Evolutionary conservation across 1,139 yeast species (phyloP).

Genomic region (Diutina catenulata): DNA sequence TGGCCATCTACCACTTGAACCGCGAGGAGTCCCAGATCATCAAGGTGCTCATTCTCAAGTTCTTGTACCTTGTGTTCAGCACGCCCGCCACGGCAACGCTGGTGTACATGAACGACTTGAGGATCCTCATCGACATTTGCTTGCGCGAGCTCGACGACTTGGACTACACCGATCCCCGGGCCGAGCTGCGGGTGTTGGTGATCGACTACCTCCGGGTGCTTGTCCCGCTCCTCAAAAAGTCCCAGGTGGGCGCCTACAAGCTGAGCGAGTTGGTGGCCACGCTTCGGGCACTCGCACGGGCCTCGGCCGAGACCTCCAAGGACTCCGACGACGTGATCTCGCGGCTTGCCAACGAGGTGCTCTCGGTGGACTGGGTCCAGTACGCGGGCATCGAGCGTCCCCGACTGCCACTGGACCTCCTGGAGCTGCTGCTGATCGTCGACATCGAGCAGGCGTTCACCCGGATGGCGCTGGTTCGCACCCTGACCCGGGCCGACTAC

Average conservation of each 20-base stretch:
- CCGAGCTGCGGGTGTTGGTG: conserved; percentile 43
- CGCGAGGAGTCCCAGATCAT: conserved; percentile 64
- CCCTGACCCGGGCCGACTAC: conserved; percentile 25
- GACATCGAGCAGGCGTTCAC: conserved; percentile 14
- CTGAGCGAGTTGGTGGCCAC: conserved; percentile 39
- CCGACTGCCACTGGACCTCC: conserved; percentile 2
- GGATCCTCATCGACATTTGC: conserved; percentile 77
- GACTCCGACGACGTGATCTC: not conserved
- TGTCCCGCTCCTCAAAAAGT: conserved; percentile 55
- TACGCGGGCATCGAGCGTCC: conserved; percentile 6
- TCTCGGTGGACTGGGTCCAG: not conserved
- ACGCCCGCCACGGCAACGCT: conserved; percentile 52
- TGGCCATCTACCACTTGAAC: conserved; percentile 48
- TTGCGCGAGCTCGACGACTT: conserved; percentile 68
- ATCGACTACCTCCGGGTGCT: conserved; percentile 70
- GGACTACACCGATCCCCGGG: conserved; percentile 21
- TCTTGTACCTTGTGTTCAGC: conserved; percentile 65
- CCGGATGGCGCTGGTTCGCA: conserved; percentile 24
- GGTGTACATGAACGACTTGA: conserved; percentile 73
- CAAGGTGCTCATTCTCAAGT: conserved; percentile 69
- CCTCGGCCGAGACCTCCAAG: conserved; percentile 7
- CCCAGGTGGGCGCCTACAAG: conserved; percentile 55
- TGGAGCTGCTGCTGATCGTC: conserved; percentile 7
- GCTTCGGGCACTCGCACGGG: conserved; percentile 33
- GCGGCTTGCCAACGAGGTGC: not conserved